Percentiles rank a stretch among this genome's conserved stretches.
Evolutionary conservation across 768 basidiomycete species (phyloP).

Genomic region (Auriscalpium orientale): DNA sequence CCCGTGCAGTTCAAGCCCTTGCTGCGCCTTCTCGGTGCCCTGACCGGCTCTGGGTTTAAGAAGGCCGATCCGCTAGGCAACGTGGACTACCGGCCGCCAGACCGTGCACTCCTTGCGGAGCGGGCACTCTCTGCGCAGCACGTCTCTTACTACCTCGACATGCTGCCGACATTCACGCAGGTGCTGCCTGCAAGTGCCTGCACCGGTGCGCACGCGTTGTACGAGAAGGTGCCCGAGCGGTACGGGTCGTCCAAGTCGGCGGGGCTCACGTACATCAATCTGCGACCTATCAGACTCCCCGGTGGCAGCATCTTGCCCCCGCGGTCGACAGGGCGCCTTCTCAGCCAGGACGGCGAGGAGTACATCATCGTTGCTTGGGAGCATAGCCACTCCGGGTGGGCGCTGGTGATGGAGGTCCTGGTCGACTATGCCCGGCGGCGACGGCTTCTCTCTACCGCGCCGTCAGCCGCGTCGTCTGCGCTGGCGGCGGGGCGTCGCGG

Average conservation of each 20-base stretch:
- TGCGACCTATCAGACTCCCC: slow-evolving; percentile 61
- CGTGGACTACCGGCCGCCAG: slow-evolving; percentile 37
- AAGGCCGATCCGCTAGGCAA: slow-evolving; percentile 64
- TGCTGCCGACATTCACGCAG: slow-evolving; percentile 68
- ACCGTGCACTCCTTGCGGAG: slow-evolving; percentile 34
- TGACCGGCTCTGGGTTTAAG: slow-evolving; percentile 71
- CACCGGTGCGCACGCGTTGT: slow-evolving; percentile 60
- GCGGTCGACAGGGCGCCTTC: slow-evolving; percentile 57
- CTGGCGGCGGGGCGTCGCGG: background rate
- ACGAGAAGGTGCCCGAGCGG: slow-evolving; percentile 60
- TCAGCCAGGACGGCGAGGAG: slow-evolving; percentile 67
- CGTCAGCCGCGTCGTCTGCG: background rate
- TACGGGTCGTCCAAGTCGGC: slow-evolving; percentile 42
- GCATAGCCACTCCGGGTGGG: slow-evolving; percentile 82
- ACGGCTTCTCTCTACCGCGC: slow-evolving; percentile 31
- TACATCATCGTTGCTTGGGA: slow-evolving; percentile 72
- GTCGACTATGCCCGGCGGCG: slow-evolving; percentile 64
- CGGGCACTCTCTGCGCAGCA: slow-evolving; percentile 55
- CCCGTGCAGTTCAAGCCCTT: slow-evolving; percentile 71
- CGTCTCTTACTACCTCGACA: slow-evolving; percentile 71
- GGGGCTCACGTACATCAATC: slow-evolving; percentile 56
- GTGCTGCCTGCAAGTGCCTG: slow-evolving; percentile 57
- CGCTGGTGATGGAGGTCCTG: slow-evolving; percentile 72
- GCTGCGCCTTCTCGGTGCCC: slow-evolving; percentile 62
- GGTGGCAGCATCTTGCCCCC: slow-evolving; percentile 68